These are phyloP conservation scores for Gymnopilus dilepis DNA, from an alignment of 768 basidiomycete species.

Conservation along the genomic window DNA sequence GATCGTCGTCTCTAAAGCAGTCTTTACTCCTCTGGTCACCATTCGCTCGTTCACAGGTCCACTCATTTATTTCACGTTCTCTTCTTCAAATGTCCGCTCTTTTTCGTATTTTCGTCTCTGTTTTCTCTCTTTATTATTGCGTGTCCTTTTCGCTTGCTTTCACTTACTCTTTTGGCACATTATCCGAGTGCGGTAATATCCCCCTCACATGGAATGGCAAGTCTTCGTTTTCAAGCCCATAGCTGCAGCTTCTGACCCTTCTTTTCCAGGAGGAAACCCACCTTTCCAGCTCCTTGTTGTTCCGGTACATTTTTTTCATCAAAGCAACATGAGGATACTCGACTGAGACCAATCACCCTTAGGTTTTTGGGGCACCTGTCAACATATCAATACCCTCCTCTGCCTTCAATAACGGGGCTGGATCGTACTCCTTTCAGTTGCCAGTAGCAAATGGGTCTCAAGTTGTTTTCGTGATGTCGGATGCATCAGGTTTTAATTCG, in stretches of 20 bases:
- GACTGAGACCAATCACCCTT: conserved; percentile 11
- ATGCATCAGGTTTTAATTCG: conserved; percentile 68
- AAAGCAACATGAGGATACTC: conserved; percentile 32
- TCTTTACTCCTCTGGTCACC: not conserved
- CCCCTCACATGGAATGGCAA: conserved; percentile 67
- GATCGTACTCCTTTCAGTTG: conserved; percentile 55
- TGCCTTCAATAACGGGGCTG: conserved; percentile 59
- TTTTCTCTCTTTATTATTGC: conserved; percentile 27
- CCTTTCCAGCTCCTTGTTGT: conserved; percentile 58
- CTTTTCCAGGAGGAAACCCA: conserved; percentile 55
- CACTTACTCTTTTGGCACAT: conserved; percentile 45
- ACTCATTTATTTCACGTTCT: conserved; percentile 18
- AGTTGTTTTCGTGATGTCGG: conserved; percentile 71
- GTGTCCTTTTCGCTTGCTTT: conserved; percentile 45
- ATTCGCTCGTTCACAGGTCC: conserved; percentile 16
- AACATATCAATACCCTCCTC: conserved; percentile 59
- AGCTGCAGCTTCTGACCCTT: conserved; percentile 9
- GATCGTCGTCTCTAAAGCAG: not conserved
- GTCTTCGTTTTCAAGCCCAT: conserved; percentile 17
- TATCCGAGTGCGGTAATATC: conserved; percentile 69
- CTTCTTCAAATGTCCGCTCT: conserved; percentile 25
- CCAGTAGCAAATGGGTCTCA: conserved; percentile 42
- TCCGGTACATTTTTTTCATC: conserved; percentile 40
- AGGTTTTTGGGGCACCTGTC: conserved; percentile 59
- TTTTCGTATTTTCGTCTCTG: conserved; percentile 25